Evolutionary conservation across 2,329 filamentous ascomycete genomes (phyloP).

Genomic region (Ambrosiella beaveri): DNA sequence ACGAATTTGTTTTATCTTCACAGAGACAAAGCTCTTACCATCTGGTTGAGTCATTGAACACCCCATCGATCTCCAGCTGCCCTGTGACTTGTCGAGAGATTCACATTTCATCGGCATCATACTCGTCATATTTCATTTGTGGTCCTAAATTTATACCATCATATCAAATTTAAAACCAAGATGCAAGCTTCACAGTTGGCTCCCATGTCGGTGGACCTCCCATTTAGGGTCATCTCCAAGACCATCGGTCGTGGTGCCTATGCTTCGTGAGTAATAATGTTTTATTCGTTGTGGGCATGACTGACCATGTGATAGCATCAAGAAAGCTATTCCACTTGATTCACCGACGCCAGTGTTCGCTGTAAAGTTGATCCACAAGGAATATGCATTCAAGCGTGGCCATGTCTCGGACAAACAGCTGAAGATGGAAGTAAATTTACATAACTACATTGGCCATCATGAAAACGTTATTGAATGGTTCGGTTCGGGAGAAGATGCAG

Average conservation of each 20-base stretch:
- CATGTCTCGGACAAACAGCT: slow-evolving; percentile 80
- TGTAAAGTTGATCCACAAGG: slow-evolving; percentile 97
- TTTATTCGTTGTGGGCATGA: slow-evolving; percentile 8
- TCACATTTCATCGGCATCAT: too few relatives aligned
- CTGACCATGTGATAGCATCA: slow-evolving; percentile 44
- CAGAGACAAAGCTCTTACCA: too few relatives aligned
- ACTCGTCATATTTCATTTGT: too few relatives aligned
- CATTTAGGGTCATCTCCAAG: slow-evolving; percentile 87
- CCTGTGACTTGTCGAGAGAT: too few relatives aligned
- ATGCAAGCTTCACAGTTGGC: slow-evolving; percentile 55
- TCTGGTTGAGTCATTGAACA: too few relatives aligned
- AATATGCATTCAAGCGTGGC: slow-evolving; percentile 77
- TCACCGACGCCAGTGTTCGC: slow-evolving; percentile 65
- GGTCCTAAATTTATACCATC: too few relatives aligned
- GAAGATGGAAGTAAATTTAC: slow-evolving; percentile 76
- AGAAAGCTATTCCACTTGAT: slow-evolving; percentile 70
- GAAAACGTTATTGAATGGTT: slow-evolving; percentile 91
- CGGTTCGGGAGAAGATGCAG: slow-evolving; percentile 62
- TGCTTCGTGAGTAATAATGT: slow-evolving; percentile 53
- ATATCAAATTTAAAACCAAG: not conserved
- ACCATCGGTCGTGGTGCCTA: slow-evolving; percentile 95
- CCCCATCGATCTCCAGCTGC: too few relatives aligned
- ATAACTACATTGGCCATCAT: slow-evolving; percentile 76
- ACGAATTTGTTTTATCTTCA: too few relatives aligned
- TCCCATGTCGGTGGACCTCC: slow-evolving; percentile 67